A percentile compares a stretch with the other conserved stretches of the same genome.
These are phyloP conservation scores for Candida sonorensis DNA, from an alignment of 805 yeast genomes.

Conservation along the genomic window DNA sequence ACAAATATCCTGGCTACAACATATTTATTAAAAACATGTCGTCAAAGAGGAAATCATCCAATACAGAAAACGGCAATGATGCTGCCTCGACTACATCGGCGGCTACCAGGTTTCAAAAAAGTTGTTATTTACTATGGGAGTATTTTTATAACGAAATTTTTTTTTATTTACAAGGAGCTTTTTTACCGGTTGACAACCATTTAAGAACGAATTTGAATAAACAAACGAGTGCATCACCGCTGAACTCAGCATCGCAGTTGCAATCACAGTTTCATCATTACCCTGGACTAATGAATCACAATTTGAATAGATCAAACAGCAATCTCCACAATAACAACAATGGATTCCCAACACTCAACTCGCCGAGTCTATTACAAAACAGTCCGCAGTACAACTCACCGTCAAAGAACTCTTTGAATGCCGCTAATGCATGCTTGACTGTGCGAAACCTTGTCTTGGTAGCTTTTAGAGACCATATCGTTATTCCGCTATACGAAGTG, in stretches of 20 bases:
- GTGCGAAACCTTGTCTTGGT: slow-evolving; percentile 35
- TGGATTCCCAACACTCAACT: neutral
- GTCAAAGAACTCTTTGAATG: neutral
- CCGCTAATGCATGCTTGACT: slow-evolving; percentile 7
- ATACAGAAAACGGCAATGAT: too few species aligned
- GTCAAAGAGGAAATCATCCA: slow-evolving; percentile 22
- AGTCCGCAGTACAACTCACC: too few species aligned
- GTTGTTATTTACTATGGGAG: slow-evolving; percentile 47
- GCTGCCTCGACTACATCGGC: too few species aligned
- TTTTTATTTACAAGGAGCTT: slow-evolving; percentile 53
- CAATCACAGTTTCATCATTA: too few species aligned
- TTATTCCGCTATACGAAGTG: slow-evolving; percentile 45
- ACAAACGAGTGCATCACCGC: too few species aligned
- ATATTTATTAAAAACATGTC: too few species aligned
- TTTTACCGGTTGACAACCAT: slow-evolving; percentile 51
- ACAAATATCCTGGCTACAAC: too few species aligned
- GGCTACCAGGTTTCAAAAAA: slow-evolving; percentile 22
- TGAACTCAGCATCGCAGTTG: too few species aligned
- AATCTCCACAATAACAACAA: too few species aligned
- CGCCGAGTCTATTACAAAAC: neutral
- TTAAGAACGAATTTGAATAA: too few species aligned
- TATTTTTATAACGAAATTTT: slow-evolving; percentile 47
- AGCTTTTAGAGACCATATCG: slow-evolving; percentile 47
- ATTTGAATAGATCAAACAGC: too few species aligned
- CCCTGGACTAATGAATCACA: too few species aligned